Evolutionary conservation across 805 yeast species (phyloP).

Genomic region (Barnettozyma botsteinii): DNA sequence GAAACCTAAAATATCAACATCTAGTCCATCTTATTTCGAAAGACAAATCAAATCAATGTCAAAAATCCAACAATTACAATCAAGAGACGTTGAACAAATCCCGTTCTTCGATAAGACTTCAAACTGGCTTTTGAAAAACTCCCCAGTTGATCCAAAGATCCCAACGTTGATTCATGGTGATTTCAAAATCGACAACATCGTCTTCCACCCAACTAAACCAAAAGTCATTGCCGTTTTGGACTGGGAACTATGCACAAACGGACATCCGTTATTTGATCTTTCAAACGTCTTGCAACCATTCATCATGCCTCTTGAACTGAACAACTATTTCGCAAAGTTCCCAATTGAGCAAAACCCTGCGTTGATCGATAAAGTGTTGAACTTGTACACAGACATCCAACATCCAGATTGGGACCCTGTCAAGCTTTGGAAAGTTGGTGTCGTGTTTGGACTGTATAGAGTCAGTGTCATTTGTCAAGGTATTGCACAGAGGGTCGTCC

Average conservation of each 20-base stretch:
- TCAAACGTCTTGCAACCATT: constrained; percentile 55
- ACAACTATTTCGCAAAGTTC: constrained; percentile 26
- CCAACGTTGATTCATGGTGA: constrained; percentile 56
- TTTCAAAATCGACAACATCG: constrained; percentile 57
- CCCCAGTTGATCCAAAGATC: constrained; percentile 43
- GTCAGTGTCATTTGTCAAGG: constrained; percentile 57
- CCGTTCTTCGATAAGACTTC: constrained; percentile 40
- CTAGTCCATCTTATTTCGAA: constrained; percentile 38
- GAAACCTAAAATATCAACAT: constrained; percentile 17
- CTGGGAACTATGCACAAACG: constrained; percentile 63
- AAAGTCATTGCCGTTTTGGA: constrained; percentile 51
- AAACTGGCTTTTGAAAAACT: constrained; percentile 35
- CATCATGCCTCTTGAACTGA: constrained; percentile 36
- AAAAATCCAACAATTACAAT: constrained; percentile 36
- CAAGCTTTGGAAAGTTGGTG: constrained; percentile 43
- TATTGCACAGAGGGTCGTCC: constrained; percentile 46
- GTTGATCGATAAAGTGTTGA: constrained; percentile 17
- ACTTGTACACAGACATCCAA: constrained; percentile 12
- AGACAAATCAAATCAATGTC: constrained; percentile 47
- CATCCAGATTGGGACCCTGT: constrained; percentile 25
- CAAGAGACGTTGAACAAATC: constrained; percentile 37
- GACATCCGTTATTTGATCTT: constrained; percentile 59
- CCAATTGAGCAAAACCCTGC: constrained; percentile 12
- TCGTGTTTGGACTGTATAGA: constrained; percentile 49
- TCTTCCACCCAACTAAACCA: constrained; percentile 49